Conservation (phyloP, 2,329 filamentous ascomycete species). For the Lachnellula occidentalis region DNA sequence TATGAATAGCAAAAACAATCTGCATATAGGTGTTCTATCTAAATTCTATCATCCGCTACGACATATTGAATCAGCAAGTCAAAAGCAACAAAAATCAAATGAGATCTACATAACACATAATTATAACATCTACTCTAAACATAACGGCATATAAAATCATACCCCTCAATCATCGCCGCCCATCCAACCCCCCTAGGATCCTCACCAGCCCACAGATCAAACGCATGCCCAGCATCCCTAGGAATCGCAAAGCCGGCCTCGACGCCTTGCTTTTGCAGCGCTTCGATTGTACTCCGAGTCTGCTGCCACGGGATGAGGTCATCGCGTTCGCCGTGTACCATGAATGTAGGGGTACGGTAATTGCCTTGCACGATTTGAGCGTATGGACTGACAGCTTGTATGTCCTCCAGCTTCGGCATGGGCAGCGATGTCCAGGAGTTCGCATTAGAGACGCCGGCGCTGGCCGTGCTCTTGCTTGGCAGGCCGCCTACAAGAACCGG, state of each 20-base stretch:
- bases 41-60: neutral
- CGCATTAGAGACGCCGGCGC: neutral
- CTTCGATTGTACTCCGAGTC: conserved; percentile 20
- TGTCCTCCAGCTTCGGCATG: conserved; percentile 6
- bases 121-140: neutral
- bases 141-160: conserved; percentile 9
- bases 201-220: conserved; percentile 9
- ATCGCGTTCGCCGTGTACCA: conserved; percentile 30
- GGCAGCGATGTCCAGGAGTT: neutral
- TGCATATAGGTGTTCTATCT: too few species aligned
- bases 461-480: conserved; percentile 1
- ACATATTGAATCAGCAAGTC: too few species aligned
- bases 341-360: conserved; percentile 32
- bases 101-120: neutral
- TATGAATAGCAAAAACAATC: too few species aligned
- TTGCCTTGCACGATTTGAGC: conserved; percentile 29
- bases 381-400: conserved; percentile 23
- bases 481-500: conserved; percentile 32
- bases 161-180: conserved; percentile 7
- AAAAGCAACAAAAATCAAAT: too few species aligned
- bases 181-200: conserved; percentile 2
- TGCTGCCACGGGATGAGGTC: conserved; percentile 33
- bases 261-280: conserved; percentile 20
- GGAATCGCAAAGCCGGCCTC: conserved; percentile 6
- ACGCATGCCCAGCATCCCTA: conserved; percentile 7